Base-by-base conservation (phyloP, 345 rosid genomes). In the Hibiscus syriacus region DNA sequence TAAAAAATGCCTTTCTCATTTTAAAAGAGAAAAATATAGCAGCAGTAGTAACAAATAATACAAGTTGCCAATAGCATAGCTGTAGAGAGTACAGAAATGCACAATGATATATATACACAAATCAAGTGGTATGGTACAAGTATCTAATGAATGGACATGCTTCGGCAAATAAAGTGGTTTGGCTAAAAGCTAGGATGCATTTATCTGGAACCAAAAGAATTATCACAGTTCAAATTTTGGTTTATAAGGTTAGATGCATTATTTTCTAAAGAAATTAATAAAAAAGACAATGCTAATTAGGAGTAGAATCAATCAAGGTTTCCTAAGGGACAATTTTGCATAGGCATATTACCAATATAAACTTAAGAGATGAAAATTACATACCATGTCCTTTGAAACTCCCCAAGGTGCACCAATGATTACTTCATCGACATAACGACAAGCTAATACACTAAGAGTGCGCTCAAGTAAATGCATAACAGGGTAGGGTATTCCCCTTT, bases 361-460 rank as follows among this genome's bases (percentile, higher is more conserved):
- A 34, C 1, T n/a, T 61, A 10, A 54, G 20, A 20, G 25, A 19
- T 49, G 2, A 6, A 57, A 57, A 6, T 17, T 27, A 77, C 89
- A 64, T 25, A 92, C 98, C 88, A 90, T 82, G 80, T 92, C 98
- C 80, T 58, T 85, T 2, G 98, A 78, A 55, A 92, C 83, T 81
- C 85, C 93, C 97, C 90, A 90, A 58, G 98, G 98, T 63, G 98
- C 96, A 63, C 98, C 98, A 50, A 92, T 90, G 74, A 92, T 90
- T 71, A 92, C 90, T 80, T 92, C 98, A 81, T 92, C 98, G 64
- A 92, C 98, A 77, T 88, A 92, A 61, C 93, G 93, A n/a, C n/a
- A n/a, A n/a, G n/a, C n/a, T n/a, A n/a, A n/a, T n/a, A n/a, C n/a
- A n/a, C n/a, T n/a, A n/a, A n/a, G n/a, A n/a, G n/a, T n/a, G n/a